These are phyloP conservation scores for Gaeumannomyces sp. DNA, from an alignment of 2,329 filamentous ascomycete genomes.

Conservation along the genomic window DNA sequence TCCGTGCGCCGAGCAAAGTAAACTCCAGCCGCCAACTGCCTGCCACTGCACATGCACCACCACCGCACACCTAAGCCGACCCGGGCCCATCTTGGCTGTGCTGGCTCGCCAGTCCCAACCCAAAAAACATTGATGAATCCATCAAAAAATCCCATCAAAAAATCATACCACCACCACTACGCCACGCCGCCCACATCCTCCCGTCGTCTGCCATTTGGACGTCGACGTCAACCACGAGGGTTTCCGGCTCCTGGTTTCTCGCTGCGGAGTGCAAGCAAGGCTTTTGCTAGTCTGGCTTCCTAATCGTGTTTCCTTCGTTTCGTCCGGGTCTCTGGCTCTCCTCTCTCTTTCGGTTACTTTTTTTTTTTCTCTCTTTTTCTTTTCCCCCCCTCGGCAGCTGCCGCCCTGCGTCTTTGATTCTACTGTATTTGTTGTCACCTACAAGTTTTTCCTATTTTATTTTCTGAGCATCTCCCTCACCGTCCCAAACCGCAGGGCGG, in stretches of 20 bases:
- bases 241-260: background rate
- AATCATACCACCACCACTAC: conserved; percentile 6
- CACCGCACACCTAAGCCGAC: conserved; percentile 2
- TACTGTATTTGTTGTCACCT: background rate
- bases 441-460: background rate
- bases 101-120: conserved; percentile 9
- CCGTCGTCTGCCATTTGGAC: conserved; percentile 6
- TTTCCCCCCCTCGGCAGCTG: background rate
- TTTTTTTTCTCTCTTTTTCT: background rate
- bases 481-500: conserved; percentile 9
- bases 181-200: conserved; percentile 6
- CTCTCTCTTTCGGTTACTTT: conserved; percentile 1
- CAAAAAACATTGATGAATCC: conserved; percentile 7
- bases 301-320: conserved; percentile 2
- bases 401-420: background rate
- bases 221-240: conserved; percentile 5
- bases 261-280: conserved; percentile 8
- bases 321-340: background rate
- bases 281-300: conserved; percentile 11
- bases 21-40: conserved; percentile 6
- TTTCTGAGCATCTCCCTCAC: background rate
- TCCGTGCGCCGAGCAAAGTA: background rate
- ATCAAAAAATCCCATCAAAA: conserved; percentile 6
- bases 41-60: conserved; percentile 4
- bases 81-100: conserved; percentile 9